Conservation (phyloP, 768 basidiomycete genomes). For the Kwoniella botswanensis region DNA sequence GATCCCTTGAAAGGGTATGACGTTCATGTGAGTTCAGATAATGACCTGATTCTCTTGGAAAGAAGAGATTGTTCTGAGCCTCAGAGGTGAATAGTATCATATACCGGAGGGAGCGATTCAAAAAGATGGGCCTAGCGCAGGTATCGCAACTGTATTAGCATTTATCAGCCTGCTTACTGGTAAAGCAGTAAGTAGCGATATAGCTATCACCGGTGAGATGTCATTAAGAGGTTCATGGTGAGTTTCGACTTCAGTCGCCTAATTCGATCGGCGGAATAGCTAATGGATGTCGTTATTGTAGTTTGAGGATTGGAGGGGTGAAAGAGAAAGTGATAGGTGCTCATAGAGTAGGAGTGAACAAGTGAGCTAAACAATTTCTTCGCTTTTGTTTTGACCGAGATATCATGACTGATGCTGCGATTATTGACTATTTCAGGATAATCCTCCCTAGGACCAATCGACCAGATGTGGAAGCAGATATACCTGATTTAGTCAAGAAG, state of each 20-base stretch:
- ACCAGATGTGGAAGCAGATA: constrained; percentile 84
- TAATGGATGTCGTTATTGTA: constrained; percentile 59
- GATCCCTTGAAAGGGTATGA: constrained; percentile 72
- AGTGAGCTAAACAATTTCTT: constrained; percentile 28
- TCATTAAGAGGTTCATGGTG: constrained; percentile 61
- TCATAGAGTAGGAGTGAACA: constrained; percentile 77
- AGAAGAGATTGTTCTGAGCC: too few species aligned
- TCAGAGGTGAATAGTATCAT: constrained; percentile 11
- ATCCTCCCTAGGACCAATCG: constrained; percentile 83
- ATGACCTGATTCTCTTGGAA: background rate
- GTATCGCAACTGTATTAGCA: constrained; percentile 85
- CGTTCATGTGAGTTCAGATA: constrained; percentile 64
- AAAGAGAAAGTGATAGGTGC: constrained; percentile 87
- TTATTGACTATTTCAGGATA: constrained; percentile 62
- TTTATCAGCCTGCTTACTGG: constrained; percentile 84
- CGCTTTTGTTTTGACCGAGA: background rate
- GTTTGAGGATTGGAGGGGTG: constrained; percentile 75
- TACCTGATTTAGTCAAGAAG: constrained; percentile 69
- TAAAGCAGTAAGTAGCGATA: constrained; percentile 70
- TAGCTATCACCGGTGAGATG: constrained; percentile 94
- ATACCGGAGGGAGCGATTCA: constrained; percentile 82
- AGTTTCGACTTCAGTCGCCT: constrained; percentile 6
- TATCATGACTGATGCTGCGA: background rate
- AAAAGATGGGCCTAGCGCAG: constrained; percentile 92
- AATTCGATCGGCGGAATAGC: background rate